Evolutionary conservation across 257 asterid species (phyloP).

Genomic region (Solanum neorickii): DNA sequence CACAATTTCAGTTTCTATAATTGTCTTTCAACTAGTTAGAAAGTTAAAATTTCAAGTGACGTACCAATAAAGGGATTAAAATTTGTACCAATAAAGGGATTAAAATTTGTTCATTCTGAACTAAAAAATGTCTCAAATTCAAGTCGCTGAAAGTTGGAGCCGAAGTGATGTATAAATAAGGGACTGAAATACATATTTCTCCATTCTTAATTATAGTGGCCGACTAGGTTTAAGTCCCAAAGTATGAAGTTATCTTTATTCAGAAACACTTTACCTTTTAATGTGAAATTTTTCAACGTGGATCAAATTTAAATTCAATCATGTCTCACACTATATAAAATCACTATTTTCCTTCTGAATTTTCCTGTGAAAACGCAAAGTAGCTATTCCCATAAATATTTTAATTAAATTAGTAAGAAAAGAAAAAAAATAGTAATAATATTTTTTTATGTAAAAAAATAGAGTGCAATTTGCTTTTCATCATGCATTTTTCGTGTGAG

Average conservation of each 20-base stretch:
- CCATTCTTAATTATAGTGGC: not conserved
- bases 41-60: not conserved
- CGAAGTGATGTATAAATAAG: not conserved
- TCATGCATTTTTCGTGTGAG: not conserved
- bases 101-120: not conserved
- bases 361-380: not conserved
- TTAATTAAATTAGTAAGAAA: not conserved
- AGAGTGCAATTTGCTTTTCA: not conserved
- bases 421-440: too few species aligned
- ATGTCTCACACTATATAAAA: not conserved
- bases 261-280: not conserved
- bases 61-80: not conserved
- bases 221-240: too few species aligned
- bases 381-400: not conserved
- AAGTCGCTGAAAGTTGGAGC: not conserved
- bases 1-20: not conserved
- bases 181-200: not conserved
- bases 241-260: not conserved
- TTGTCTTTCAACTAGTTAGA: not conserved
- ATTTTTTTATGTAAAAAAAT: too few species aligned
- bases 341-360: not conserved
- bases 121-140: not conserved
- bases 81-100: not conserved
- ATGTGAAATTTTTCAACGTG: too few species aligned
- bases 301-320: not conserved